Evolutionary conservation across 1,284 basidiomycete species (phyloP).

Genomic region (Ganoderma meredithae): DNA sequence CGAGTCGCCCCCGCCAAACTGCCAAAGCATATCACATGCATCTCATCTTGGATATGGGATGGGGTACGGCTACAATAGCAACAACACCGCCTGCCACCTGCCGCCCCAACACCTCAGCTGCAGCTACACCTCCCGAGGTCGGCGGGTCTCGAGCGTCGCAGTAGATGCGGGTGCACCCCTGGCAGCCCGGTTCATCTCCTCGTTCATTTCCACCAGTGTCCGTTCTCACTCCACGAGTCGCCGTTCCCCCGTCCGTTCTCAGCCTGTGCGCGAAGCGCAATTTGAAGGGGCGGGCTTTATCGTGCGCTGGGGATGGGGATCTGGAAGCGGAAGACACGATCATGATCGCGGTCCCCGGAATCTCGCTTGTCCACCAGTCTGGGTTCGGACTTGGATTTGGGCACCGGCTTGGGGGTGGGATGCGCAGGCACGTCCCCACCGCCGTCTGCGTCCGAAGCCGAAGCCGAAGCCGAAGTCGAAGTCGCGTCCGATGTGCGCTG

Average conservation of each 20-base stretch:
- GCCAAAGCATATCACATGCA: constrained; percentile 21
- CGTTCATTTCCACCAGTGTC: constrained; percentile 25
- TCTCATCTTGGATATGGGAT: constrained; percentile 17
- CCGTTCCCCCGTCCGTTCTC: constrained; percentile 24
- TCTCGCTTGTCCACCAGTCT: constrained; percentile 40
- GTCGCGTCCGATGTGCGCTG: not conserved
- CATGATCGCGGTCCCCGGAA: constrained; percentile 41
- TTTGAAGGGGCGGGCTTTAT: not conserved
- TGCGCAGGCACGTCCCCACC: not conserved
- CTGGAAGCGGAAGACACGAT: constrained; percentile 62
- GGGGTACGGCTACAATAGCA: not conserved
- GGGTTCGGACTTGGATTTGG: not conserved
- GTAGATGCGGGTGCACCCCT: not conserved
- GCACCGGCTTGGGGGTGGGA: too few species aligned
- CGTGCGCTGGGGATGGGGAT: constrained; percentile 36
- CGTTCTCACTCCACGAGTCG: constrained; percentile 32
- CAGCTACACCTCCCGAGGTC: not conserved
- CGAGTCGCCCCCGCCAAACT: not conserved
- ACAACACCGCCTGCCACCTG: too few species aligned
- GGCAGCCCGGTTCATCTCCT: constrained; percentile 4
- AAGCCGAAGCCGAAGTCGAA: not conserved
- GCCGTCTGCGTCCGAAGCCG: constrained; percentile 38
- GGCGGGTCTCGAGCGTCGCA: too few species aligned
- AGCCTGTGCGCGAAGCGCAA: constrained; percentile 8
- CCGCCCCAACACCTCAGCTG: too few species aligned